A percentile compares a stretch with the other conserved stretches of the same genome.
Evolutionary conservation across 1,139 yeast species (phyloP).

Genomic region (Hemisphaericaspora xylofermentans): DNA sequence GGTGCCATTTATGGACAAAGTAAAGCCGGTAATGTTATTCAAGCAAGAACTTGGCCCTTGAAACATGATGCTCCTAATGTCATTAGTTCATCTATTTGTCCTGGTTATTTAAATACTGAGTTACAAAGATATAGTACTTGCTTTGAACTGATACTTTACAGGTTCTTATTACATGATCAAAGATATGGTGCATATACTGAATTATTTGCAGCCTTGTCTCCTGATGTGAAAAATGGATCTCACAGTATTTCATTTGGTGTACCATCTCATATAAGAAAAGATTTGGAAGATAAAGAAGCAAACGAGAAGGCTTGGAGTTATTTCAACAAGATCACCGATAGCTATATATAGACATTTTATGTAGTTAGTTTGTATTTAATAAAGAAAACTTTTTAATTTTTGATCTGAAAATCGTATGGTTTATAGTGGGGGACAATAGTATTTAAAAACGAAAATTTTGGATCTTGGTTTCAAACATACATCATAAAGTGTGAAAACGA

Average conservation of each 20-base stretch:
- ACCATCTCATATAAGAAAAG: conserved; percentile 19
- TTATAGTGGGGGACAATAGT: too few relatives aligned
- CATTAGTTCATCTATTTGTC: conserved; percentile 40
- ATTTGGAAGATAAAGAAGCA: conserved; percentile 12
- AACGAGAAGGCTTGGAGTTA: conserved; percentile 14
- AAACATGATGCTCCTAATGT: conserved; percentile 36
- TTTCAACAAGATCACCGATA: conserved; percentile 11
- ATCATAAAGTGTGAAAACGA: too few relatives aligned
- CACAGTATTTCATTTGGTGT: conserved; percentile 25
- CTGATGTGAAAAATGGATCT: conserved; percentile 16
- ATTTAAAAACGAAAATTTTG: too few relatives aligned
- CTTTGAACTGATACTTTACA: conserved; percentile 7
- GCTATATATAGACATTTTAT: conserved; percentile 11
- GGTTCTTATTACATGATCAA: conserved; percentile 9
- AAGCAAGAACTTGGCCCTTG: conserved; percentile 41
- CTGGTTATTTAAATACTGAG: conserved; percentile 47
- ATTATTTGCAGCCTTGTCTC: conserved; percentile 22
- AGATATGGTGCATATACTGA: conserved; percentile 23
- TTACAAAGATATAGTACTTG: conserved; percentile 30
- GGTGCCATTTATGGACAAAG: conserved; percentile 41
- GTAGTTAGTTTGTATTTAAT: too few relatives aligned
- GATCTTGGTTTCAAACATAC: too few relatives aligned
- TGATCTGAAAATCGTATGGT: too few relatives aligned
- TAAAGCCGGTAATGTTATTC: conserved; percentile 45
- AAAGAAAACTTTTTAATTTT: too few relatives aligned